Conservation (phyloP, 108 stramenopile species). For the Discostella stelligeroides region DNA sequence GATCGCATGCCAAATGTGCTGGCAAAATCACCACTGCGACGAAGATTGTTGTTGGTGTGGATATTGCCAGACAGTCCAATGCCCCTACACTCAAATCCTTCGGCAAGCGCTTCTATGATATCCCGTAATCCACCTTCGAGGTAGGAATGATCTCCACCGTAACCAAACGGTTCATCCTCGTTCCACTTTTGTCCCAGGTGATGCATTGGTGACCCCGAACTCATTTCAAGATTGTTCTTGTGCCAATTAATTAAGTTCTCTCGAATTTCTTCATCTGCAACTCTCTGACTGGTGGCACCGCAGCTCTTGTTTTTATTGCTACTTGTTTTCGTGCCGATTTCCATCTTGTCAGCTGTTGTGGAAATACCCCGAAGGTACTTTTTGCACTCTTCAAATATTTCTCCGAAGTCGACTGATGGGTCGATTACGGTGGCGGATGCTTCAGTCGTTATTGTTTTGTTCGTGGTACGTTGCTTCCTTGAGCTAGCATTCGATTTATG, state of each 20-base stretch:
- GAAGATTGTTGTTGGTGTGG: background rate
- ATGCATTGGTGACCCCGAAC: conserved; percentile 79
- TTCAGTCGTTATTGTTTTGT: background rate
- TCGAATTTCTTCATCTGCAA: conserved; percentile 19
- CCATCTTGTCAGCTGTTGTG: background rate
- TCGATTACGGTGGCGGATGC: conserved; percentile 15
- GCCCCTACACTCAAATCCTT: conserved; percentile 74
- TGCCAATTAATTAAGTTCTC: conserved; percentile 86
- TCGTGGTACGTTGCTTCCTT: background rate
- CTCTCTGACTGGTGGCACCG: background rate
- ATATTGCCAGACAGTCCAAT: no score
- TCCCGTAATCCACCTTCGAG: conserved; percentile 76
- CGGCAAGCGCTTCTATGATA: conserved; percentile 71
- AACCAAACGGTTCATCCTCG: conserved; percentile 92
- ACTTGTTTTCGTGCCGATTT: background rate
- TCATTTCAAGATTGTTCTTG: conserved; percentile 88
- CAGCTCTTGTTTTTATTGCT: background rate
- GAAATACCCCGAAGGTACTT: conserved; percentile 11
- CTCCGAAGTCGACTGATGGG: conserved; percentile 33
- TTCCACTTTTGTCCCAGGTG: conserved; percentile 86
- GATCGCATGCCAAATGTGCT: conserved; percentile 16
- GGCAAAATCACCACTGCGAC: conserved; percentile 44
- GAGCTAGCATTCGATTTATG: no score
- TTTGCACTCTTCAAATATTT: conserved; percentile 42
- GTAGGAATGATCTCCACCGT: conserved; percentile 91